phyloP scores from a whole-genome alignment of 345 rosid species.

The Linum trigynum region DNA sequence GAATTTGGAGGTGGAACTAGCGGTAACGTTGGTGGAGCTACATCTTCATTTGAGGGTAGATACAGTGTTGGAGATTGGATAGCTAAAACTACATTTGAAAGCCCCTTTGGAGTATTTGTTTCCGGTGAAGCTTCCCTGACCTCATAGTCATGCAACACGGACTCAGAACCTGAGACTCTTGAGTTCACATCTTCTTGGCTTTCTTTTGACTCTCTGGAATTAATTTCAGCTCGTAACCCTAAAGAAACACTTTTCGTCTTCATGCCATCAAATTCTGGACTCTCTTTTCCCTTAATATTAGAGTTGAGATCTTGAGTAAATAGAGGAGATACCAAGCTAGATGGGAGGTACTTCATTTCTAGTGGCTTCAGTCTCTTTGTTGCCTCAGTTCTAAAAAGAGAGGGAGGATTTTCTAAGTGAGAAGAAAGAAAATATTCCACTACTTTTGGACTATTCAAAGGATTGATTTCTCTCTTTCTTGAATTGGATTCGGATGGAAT shows the following conservation, averaged over 20 bases:
- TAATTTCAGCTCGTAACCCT: background rate
- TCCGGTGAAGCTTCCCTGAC: too few relatives aligned
- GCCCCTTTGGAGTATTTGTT: too few relatives aligned
- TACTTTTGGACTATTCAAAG: background rate
- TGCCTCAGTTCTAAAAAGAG: background rate
- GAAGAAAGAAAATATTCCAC: background rate
- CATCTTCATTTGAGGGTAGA: too few relatives aligned
- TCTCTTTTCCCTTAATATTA: background rate
- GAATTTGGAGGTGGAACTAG: too few relatives aligned
- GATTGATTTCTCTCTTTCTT: background rate
- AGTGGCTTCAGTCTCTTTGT: background rate
- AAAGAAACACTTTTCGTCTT: background rate
- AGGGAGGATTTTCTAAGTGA: background rate
- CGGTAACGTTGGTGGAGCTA: too few relatives aligned
- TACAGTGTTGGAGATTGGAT: too few relatives aligned
- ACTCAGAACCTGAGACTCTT: background rate
- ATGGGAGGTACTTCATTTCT: conserved; percentile 4
- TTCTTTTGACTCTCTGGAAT: background rate
- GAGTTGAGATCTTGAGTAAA: background rate
- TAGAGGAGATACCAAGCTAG: background rate
- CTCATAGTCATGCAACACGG: background rate
- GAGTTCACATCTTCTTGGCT: background rate
- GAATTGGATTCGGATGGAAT: background rate
- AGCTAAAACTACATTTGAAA: too few relatives aligned
- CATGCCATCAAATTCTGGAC: background rate